phyloP scores from a whole-genome alignment of 2,329 filamentous ascomycete genomes.

The Mariannaea elegans region DNA sequence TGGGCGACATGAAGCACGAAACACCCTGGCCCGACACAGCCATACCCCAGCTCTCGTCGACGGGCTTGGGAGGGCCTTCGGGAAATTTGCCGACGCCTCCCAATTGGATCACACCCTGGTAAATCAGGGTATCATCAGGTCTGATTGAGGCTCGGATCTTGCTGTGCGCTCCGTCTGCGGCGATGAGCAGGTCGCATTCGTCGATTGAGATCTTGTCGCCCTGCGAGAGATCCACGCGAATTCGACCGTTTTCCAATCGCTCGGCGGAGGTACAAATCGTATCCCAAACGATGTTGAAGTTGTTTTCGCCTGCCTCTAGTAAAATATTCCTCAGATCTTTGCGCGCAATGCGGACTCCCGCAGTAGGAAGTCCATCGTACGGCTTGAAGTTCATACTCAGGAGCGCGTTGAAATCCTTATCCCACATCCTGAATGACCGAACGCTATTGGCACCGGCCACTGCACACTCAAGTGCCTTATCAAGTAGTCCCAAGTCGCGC shows the following conservation, averaged over 20 bases:
- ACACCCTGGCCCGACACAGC: conserved; percentile 46
- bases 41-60: conserved; percentile 47
- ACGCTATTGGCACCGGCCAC: conserved; percentile 1
- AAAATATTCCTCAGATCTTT: conserved; percentile 2
- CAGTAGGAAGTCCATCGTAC: not conserved
- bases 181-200: conserved; percentile 50
- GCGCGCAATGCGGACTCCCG: conserved; percentile 14
- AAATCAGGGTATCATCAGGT: conserved; percentile 46
- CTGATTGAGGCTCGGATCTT: conserved; percentile 47
- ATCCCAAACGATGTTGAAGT: not conserved
- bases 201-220: not conserved
- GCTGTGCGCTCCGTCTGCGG: conserved; percentile 51
- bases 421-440: conserved; percentile 9
- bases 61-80: conserved; percentile 41
- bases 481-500: conserved; percentile 4
- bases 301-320: not conserved
- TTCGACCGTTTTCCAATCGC: not conserved
- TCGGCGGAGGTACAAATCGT: conserved; percentile 12
- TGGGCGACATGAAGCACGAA: conserved; percentile 50
- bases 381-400: conserved; percentile 7
- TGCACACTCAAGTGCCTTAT: conserved; percentile 4
- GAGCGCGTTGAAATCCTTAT: conserved; percentile 8
- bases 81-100: conserved; percentile 46
- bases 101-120: conserved; percentile 46
- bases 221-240: conserved; percentile 7